These are phyloP conservation scores for Lodderomyces jiufengensis DNA, from an alignment of 1,139 yeast species.

Conservation along the genomic window DNA sequence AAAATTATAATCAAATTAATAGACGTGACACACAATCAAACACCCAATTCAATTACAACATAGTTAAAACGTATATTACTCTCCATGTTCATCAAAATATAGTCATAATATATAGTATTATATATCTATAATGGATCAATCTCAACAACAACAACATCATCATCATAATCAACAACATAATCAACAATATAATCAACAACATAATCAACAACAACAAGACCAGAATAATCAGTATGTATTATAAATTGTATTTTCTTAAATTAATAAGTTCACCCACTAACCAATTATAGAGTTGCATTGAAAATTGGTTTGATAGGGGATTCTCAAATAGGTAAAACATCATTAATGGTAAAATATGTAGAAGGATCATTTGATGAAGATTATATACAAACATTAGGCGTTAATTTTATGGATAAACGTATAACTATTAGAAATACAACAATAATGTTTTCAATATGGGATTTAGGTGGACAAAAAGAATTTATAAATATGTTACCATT, in stretches of 20 bases:
- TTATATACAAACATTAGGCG: slow-evolving; percentile 92
- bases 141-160: background rate
- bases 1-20: too few species aligned
- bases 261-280: slow-evolving; percentile 2
- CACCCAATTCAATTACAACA: too few species aligned
- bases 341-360: slow-evolving; percentile 94
- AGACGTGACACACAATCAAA: too few species aligned
- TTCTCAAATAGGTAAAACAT: slow-evolving; percentile 97
- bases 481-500: slow-evolving; percentile 94
- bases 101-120: too few species aligned
- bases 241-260: background rate
- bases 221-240: slow-evolving; percentile 39
- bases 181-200: slow-evolving; percentile 1
- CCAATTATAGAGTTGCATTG: slow-evolving; percentile 56
- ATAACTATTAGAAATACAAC: slow-evolving; percentile 85
- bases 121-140: background rate
- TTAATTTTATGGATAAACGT: slow-evolving; percentile 90
- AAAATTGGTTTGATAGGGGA: slow-evolving; percentile 96
- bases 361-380: slow-evolving; percentile 92
- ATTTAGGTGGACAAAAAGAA: slow-evolving; percentile 94
- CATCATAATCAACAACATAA: slow-evolving; percentile 1
- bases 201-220: slow-evolving; percentile 12
- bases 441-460: slow-evolving; percentile 93
- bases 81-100: too few species aligned
- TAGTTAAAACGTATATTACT: too few species aligned